phyloP scores from a whole-genome alignment of 768 basidiomycete species.

The Suillus sp. region DNA sequence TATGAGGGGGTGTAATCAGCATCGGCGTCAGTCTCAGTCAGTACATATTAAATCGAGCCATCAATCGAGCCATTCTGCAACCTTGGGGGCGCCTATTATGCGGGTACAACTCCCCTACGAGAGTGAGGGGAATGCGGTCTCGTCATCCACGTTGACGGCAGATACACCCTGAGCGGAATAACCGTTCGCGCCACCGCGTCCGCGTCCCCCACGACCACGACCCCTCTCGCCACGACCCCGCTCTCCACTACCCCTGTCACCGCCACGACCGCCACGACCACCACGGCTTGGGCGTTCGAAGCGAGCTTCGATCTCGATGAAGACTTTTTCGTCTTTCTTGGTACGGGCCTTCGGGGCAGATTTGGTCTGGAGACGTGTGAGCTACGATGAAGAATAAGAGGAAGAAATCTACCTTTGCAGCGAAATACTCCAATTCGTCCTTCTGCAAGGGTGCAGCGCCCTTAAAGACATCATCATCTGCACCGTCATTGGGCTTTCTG shows the following conservation, averaged over 20 bases:
- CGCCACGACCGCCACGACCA: slow-evolving; percentile 53
- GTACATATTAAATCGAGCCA: slow-evolving; percentile 6
- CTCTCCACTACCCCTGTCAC: slow-evolving; percentile 52
- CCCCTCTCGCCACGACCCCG: slow-evolving; percentile 43
- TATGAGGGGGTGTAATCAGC: slow-evolving; percentile 7
- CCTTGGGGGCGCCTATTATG: slow-evolving; percentile 6
- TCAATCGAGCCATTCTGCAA: slow-evolving; percentile 11
- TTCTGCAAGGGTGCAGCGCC: slow-evolving; percentile 68
- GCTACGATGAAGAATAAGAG: not conserved
- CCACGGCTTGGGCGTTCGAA: slow-evolving; percentile 83
- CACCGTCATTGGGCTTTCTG: slow-evolving; percentile 79
- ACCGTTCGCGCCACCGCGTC: slow-evolving; percentile 45
- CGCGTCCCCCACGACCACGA: slow-evolving; percentile 47
- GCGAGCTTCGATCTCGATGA: slow-evolving; percentile 87
- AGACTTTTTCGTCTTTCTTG: slow-evolving; percentile 91
- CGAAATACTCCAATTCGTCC: slow-evolving; percentile 78
- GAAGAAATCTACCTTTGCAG: slow-evolving; percentile 73
- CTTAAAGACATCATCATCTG: slow-evolving; percentile 68
- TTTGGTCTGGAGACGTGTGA: slow-evolving; percentile 52
- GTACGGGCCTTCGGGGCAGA: slow-evolving; percentile 61
- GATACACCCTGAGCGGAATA: slow-evolving; percentile 25
- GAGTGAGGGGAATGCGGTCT: slow-evolving; percentile 88
- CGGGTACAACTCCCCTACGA: slow-evolving; percentile 38
- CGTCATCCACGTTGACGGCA: slow-evolving; percentile 74
- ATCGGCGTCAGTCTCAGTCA: slow-evolving; percentile 6